A percentile compares a stretch with the other conserved stretches of the same genome.
Conservation (phyloP, 306 rosid genomes). For the Cucurbita moschata region DNA sequence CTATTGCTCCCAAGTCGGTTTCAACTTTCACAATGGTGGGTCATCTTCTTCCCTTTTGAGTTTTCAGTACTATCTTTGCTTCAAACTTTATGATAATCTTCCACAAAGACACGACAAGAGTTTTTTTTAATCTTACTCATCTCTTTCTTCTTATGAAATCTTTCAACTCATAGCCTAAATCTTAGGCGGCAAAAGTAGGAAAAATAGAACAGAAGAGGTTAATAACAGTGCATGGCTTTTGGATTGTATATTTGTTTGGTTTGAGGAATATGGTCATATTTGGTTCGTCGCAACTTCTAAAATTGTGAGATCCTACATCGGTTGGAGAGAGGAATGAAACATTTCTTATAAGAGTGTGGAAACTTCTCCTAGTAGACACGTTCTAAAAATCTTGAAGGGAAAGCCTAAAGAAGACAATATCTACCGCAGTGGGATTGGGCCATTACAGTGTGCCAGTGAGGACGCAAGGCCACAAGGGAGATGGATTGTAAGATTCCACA, state of each 20-base stretch:
- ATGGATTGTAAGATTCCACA: no score
- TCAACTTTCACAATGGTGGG: slow-evolving; percentile 5
- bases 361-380: no score
- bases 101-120: background rate
- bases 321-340: no score
- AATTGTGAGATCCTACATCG: no score
- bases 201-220: background rate
- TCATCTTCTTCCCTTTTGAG: background rate
- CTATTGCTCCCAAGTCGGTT: background rate
- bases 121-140: background rate
- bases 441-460: no score
- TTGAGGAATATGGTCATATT: background rate
- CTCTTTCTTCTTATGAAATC: background rate
- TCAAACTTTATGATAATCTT: background rate
- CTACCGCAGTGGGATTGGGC: no score
- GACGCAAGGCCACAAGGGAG: no score
- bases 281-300: background rate
- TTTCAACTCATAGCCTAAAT: background rate
- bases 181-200: background rate
- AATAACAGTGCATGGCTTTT: background rate
- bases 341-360: no score
- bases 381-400: no score
- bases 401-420: no score
- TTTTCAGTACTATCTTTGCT: background rate
- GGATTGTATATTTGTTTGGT: background rate